Evolutionary conservation across 2,329 filamentous ascomycete species (phyloP).

Genomic region (Botrytis deweyae): DNA sequence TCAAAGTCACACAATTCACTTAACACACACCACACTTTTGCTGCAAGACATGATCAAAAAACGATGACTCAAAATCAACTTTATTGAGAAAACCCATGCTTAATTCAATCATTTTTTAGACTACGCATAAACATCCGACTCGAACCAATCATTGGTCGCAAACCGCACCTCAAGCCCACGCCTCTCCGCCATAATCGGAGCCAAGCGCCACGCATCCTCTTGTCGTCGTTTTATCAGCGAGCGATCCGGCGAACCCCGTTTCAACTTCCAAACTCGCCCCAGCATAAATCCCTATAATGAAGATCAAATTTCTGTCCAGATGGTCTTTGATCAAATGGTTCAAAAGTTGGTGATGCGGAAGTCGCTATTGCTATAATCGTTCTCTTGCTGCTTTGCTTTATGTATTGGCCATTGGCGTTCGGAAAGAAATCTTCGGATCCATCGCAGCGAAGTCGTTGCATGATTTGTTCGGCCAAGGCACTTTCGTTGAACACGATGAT

Average conservation of each 20-base stretch:
- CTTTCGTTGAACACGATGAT: background rate
- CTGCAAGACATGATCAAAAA: background rate
- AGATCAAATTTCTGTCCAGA: background rate
- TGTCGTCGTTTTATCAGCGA: background rate
- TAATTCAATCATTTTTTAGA: background rate
- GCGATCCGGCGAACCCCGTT: background rate
- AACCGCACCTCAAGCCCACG: background rate
- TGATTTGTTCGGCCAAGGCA: background rate
- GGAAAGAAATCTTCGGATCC: background rate
- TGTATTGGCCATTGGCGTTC: background rate
- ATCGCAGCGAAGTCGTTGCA: background rate
- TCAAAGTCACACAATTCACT: background rate
- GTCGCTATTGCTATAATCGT: background rate
- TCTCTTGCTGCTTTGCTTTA: background rate
- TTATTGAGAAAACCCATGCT: background rate
- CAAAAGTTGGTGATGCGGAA: rapidly evolving
- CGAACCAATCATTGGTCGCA: background rate
- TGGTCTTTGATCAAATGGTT: background rate
- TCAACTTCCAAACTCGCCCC: background rate
- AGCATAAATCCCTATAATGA: background rate
- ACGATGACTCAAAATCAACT: background rate
- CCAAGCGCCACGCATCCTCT: background rate
- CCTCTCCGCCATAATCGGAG: background rate
- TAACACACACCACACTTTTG: no score
- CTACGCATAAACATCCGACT: background rate